A percentile compares a stretch with the other conserved stretches of the same genome.
Conservation (phyloP, 257 asterid species). For the Nemophila menziesii region DNA sequence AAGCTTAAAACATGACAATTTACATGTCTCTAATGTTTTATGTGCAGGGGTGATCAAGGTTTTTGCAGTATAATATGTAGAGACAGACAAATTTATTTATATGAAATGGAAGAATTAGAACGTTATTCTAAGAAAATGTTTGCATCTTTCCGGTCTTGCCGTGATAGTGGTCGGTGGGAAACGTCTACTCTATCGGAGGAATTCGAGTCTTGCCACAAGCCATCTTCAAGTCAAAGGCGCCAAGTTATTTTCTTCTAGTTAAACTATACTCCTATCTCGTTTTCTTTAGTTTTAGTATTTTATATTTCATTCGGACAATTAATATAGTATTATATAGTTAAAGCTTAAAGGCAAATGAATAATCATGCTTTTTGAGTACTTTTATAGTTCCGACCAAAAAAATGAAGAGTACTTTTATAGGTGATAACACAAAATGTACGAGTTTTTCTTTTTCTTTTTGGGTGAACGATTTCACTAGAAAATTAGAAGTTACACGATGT, state of each 20-base stretch:
- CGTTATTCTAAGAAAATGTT: conserved; percentile 22
- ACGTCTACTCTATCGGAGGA: conserved; percentile 17
- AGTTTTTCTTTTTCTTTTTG: too few relatives aligned
- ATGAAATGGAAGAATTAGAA: conserved; percentile 47
- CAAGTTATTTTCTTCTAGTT: conserved; percentile 25
- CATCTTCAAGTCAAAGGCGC: conserved; percentile 9
- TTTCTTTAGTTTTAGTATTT: too few relatives aligned
- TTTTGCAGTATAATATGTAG: conserved; percentile 64
- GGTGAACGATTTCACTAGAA: too few relatives aligned
- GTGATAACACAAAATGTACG: too few relatives aligned
- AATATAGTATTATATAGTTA: neutral
- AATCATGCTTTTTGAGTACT: too few relatives aligned
- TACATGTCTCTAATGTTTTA: neutral
- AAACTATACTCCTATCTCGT: neutral
- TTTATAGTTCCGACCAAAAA: too few relatives aligned
- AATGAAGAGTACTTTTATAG: too few relatives aligned
- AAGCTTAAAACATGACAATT: neutral
- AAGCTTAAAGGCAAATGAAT: neutral
- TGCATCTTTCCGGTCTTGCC: conserved; percentile 21
- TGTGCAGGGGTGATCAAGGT: conserved; percentile 60
- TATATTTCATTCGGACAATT: too few relatives aligned
- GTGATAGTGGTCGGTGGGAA: conserved; percentile 16
- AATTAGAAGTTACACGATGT: too few relatives aligned
- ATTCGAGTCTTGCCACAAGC: conserved; percentile 21
- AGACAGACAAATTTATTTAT: conserved; percentile 42